Evolutionary conservation across 768 basidiomycete species (phyloP), one percentile per base, ranked within the genome.

Genomic region (Pleurotus cornucopiae): DNA sequence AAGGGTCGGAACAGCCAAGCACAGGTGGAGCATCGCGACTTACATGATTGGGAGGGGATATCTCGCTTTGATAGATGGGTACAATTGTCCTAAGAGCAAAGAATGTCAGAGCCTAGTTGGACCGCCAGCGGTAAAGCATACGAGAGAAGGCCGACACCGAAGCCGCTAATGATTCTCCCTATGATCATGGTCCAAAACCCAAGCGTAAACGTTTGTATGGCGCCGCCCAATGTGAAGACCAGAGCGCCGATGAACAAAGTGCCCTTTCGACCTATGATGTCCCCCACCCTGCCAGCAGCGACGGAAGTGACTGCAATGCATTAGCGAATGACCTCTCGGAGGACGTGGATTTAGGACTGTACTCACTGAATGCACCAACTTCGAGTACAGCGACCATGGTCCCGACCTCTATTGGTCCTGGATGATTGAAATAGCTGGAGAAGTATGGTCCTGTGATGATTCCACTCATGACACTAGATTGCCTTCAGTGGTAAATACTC

Each of bases 321-420:
- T 11, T 57, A 34, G 39, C 44, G 13, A 41, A 47, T 20, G 43
- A 49, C 43, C 53, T 21, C 23, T 26, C 20, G 45, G 55, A 46
- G 39, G 53, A 20, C 0, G 2, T 14, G 26, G 20, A 21, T 6
- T 43, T 16, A n/a, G 23, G 37, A 34, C 11, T 7, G 43, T 52
- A 73, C 85, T 43, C 65, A 91, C 93, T 79, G 68, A 97, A 87
- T 39, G 94, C 94, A 44, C 94, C 94, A 37, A 98, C 80, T 71
- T 98, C 94, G 34, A 96, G 74, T 4, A 95, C 87, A n/a, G 94
- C 91, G 40, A 97, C 94, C 89, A 98, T 94, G 16, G 91, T 92
- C n/a, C 93, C 94, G 20, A 94, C 70, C 63, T 88, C 82, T 49
- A 88, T 71, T 0, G 88, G 76, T 13, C 80, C 79, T 14, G 93